Percentiles rank a stretch among this genome's conserved stretches.
phyloP scores from a whole-genome alignment of 139 green algal genomes.

The Chara braunii region DNA sequence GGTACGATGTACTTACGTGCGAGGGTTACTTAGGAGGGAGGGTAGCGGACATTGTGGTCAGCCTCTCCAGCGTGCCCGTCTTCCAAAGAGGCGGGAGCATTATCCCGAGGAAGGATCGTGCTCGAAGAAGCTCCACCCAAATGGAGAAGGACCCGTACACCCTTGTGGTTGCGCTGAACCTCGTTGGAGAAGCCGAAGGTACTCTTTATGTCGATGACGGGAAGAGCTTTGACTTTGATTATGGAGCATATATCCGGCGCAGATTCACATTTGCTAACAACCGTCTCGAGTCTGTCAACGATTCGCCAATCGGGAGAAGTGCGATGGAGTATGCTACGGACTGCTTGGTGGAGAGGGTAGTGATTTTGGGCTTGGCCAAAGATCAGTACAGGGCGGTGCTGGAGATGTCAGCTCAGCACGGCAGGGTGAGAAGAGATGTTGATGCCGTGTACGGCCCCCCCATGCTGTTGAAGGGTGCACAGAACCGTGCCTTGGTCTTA shows the following conservation, averaged over 20 bases:
- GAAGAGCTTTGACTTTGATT: conserved; percentile 69
- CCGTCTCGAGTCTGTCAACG: conserved; percentile 1
- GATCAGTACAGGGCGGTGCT: too few relatives aligned
- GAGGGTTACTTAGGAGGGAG: not conserved
- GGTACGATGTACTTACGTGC: conserved; percentile 45
- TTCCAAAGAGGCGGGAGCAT: conserved; percentile 77
- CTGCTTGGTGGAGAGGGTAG: conserved; percentile 27
- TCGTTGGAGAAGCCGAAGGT: conserved; percentile 53
- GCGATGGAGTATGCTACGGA: conserved; percentile 4
- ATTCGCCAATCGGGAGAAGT: not conserved
- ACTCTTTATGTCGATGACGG: conserved; percentile 95
- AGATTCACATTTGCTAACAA: conserved; percentile 23
- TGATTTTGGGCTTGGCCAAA: conserved; percentile 26
- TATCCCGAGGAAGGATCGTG: conserved; percentile 67
- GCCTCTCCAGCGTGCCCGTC: conserved; percentile 62
- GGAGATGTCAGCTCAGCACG: too few relatives aligned
- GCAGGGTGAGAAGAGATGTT: too few relatives aligned
- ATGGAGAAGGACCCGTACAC: conserved; percentile 67
- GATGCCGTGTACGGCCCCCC: too few relatives aligned
- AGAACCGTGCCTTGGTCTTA: conserved; percentile 18
- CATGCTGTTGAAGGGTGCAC: too few relatives aligned
- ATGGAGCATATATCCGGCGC: conserved; percentile 43
- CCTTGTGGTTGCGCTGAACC: conserved; percentile 71
- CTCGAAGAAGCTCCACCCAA: conserved; percentile 57
- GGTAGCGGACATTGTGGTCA: conserved; percentile 44